Evolutionary conservation across 2,329 filamentous ascomycete genomes (phyloP).

Genomic region (Fusarium incarnatum): DNA sequence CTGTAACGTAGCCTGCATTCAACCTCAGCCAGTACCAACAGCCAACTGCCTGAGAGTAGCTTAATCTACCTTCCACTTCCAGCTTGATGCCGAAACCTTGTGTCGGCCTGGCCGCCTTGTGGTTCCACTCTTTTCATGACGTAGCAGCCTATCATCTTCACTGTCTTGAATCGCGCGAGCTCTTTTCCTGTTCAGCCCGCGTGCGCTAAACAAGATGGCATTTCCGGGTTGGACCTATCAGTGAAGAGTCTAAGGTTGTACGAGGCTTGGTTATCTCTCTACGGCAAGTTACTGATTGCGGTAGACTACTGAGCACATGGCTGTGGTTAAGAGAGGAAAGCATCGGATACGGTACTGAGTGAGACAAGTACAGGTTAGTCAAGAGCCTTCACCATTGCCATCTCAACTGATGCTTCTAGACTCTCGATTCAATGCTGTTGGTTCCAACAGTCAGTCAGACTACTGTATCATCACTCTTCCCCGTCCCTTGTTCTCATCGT

Average conservation of each 20-base stretch:
- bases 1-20: neutral
- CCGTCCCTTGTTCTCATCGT: neutral
- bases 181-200: constrained; percentile 1
- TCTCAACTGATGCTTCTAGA: neutral
- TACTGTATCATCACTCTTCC: neutral
- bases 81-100: constrained; percentile 37
- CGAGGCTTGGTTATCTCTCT: neutral
- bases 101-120: constrained; percentile 38
- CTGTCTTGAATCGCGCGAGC: constrained; percentile 3
- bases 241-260: neutral
- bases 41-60: neutral
- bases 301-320: neutral
- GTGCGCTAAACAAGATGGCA: neutral
- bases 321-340: neutral
- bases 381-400: neutral
- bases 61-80: constrained; percentile 31
- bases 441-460: neutral
- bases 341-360: neutral
- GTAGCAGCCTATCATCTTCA: constrained; percentile 19
- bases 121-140: constrained; percentile 27
- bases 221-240: constrained; percentile 14
- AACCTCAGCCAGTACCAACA: too few relatives aligned
- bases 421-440: neutral
- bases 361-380: neutral
- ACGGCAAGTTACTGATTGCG: neutral